Evolutionary conservation across 768 basidiomycete species (phyloP).

Genomic region (Termitomyces sp.): DNA sequence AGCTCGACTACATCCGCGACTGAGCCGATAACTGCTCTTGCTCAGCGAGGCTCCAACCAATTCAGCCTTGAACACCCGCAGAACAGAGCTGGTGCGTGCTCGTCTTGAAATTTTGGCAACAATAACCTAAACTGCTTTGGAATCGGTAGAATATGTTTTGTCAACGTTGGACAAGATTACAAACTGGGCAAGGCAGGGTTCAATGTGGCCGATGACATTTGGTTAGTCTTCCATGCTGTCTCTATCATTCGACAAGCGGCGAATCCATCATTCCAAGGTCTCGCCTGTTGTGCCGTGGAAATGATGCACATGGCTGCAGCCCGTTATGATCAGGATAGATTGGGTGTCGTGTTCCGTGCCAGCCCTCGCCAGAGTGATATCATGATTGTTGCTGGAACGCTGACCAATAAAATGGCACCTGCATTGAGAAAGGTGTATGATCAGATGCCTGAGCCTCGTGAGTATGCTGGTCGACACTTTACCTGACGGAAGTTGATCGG

Average conservation of each 20-base stretch:
- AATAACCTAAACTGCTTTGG: not conserved
- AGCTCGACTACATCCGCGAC: slow-evolving; percentile 42
- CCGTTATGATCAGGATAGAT: slow-evolving; percentile 95
- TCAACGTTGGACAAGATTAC: slow-evolving; percentile 94
- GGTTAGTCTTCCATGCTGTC: slow-evolving; percentile 35
- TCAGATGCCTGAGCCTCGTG: slow-evolving; percentile 97
- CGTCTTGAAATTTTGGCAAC: not conserved
- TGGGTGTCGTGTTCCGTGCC: slow-evolving; percentile 98
- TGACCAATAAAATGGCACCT: slow-evolving; percentile 99
- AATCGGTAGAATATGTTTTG: slow-evolving; percentile 80
- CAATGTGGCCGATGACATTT: slow-evolving; percentile 99
- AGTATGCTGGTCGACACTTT: slow-evolving; percentile 22
- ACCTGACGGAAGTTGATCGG: slow-evolving; percentile 1
- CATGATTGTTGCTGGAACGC: slow-evolving; percentile 98
- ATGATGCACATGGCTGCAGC: slow-evolving; percentile 99
- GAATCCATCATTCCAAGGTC: slow-evolving; percentile 45
- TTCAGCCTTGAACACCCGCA: slow-evolving; percentile 81
- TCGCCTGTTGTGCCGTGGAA: slow-evolving; percentile 99
- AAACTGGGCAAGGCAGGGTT: slow-evolving; percentile 97
- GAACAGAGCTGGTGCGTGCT: slow-evolving; percentile 78
- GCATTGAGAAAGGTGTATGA: slow-evolving; percentile 95
- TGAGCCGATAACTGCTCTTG: slow-evolving; percentile 66
- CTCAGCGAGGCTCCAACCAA: slow-evolving; percentile 79
- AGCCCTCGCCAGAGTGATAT: slow-evolving; percentile 96
- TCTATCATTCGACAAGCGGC: not conserved